Conservation (phyloP, 495 filamentous ascomycete genomes). For the Hyaloscypha finlandica region DNA sequence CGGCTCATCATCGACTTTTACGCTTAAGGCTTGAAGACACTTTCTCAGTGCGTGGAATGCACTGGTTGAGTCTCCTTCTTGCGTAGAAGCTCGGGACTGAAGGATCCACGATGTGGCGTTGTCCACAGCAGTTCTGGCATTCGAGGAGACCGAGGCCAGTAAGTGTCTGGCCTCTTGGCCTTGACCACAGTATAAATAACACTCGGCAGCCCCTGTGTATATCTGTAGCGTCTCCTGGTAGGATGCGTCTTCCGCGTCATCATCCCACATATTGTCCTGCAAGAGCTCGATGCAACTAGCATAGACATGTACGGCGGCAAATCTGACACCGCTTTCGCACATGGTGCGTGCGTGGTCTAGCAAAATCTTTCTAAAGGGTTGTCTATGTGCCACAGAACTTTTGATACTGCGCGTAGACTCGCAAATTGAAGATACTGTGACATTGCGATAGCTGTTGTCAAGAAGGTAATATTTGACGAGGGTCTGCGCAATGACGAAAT, state of each 20-base stretch:
- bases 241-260: conserved; percentile 63
- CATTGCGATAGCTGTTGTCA: conserved; percentile 59
- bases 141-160: conserved; percentile 62
- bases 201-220: conserved; percentile 73
- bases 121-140: conserved; percentile 67
- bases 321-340: conserved; percentile 74
- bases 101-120: conserved; percentile 78
- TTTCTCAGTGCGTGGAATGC: conserved; percentile 69
- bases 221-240: conserved; percentile 82
- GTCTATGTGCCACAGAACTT: conserved; percentile 54
- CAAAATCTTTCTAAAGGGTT: conserved; percentile 68
- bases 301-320: conserved; percentile 77
- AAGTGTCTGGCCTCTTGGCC: conserved; percentile 61
- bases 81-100: conserved; percentile 71
- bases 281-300: conserved; percentile 70
- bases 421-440: conserved; percentile 75
- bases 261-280: conserved; percentile 75
- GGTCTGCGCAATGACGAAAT: conserved; percentile 78
- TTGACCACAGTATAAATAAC: conserved; percentile 71
- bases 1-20: conserved; percentile 62
- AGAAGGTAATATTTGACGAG: conserved; percentile 68
- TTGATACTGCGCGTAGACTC: conserved; percentile 71
- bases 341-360: conserved; percentile 74
- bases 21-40: conserved; percentile 65
- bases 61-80: conserved; percentile 65